Conservation (phyloP, 495 filamentous ascomycete genomes). For the Aspergillus hancockii region DNA sequence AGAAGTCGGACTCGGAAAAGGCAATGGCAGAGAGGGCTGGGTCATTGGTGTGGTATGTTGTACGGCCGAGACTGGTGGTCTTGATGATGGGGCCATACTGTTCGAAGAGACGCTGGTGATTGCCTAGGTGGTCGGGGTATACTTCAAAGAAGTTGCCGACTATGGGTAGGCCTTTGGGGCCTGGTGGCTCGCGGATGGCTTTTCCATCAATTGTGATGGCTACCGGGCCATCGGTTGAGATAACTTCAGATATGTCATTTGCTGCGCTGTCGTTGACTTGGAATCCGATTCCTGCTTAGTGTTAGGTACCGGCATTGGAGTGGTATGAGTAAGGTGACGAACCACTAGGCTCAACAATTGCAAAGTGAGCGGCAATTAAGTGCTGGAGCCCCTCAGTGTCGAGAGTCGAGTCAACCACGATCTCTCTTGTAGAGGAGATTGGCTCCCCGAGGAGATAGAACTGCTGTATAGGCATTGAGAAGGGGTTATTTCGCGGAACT, state of each 20-base stretch:
- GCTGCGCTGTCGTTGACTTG: slow-evolving; percentile 29
- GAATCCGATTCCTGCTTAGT: slow-evolving; percentile 40
- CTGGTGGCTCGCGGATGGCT: slow-evolving; percentile 41
- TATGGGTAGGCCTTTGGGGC: slow-evolving; percentile 48
- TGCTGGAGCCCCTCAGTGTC: slow-evolving; percentile 37
- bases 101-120: slow-evolving; percentile 56
- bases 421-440: slow-evolving; percentile 33
- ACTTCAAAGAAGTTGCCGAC: slow-evolving; percentile 57
- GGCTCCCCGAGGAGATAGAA: slow-evolving; percentile 49
- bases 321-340: background rate
- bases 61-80: slow-evolving; percentile 53
- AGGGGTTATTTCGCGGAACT: background rate
- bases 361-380: slow-evolving; percentile 43
- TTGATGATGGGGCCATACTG: slow-evolving; percentile 55
- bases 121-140: slow-evolving; percentile 59
- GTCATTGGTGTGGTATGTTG: slow-evolving; percentile 52
- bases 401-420: slow-evolving; percentile 37
- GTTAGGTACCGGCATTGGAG: background rate
- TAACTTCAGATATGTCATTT: slow-evolving; percentile 28
- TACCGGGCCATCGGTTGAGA: slow-evolving; percentile 30
- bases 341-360: slow-evolving; percentile 39
- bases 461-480: slow-evolving; percentile 7
- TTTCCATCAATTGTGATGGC: slow-evolving; percentile 47
- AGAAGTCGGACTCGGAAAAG: slow-evolving; percentile 49
- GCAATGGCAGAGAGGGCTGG: slow-evolving; percentile 41